Evolutionary conservation across 768 basidiomycete genomes (phyloP).

Genomic region (Lyophyllum shimeji): DNA sequence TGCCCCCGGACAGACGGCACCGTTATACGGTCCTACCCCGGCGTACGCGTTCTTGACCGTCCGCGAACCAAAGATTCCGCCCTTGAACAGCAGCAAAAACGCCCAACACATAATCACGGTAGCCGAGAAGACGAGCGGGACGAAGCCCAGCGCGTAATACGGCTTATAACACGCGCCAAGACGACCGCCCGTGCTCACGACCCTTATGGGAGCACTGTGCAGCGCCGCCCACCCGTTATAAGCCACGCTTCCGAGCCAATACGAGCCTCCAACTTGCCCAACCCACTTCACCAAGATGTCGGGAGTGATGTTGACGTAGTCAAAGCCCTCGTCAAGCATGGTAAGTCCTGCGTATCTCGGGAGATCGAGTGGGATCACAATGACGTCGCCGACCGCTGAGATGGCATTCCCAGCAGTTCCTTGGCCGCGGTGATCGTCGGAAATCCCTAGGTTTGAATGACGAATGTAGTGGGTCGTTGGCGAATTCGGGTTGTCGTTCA

Average conservation of each 20-base stretch:
- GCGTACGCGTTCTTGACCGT: conserved; percentile 9
- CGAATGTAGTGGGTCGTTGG: conserved; percentile 9
- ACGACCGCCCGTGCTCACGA: conserved; percentile 19
- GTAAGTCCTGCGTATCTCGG: background rate
- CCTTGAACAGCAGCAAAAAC: background rate
- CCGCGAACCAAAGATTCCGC: background rate
- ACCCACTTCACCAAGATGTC: conserved; percentile 9
- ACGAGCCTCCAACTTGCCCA: conserved; percentile 19
- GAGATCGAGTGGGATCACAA: background rate
- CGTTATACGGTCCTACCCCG: conserved; percentile 8
- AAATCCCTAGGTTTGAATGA: background rate
- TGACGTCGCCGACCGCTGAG: background rate
- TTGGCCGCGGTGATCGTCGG: background rate
- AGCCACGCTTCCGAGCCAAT: conserved; percentile 10
- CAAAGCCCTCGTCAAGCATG: conserved; percentile 5
- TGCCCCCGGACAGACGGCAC: conserved; percentile 3
- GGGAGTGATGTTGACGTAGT: background rate
- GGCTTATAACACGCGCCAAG: conserved; percentile 16
- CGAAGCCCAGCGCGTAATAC: conserved; percentile 13
- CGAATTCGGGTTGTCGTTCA: conserved; percentile 4
- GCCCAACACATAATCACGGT: conserved; percentile 9
- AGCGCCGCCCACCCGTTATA: conserved; percentile 21
- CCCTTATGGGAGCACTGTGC: conserved; percentile 4
- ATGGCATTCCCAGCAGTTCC: conserved; percentile 11
- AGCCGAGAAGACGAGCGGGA: conserved; percentile 17